A percentile compares a stretch with the other conserved stretches of the same genome.
These are phyloP conservation scores for Candida yuanshanica DNA, from an alignment of 805 yeast genomes.

Conservation along the genomic window DNA sequence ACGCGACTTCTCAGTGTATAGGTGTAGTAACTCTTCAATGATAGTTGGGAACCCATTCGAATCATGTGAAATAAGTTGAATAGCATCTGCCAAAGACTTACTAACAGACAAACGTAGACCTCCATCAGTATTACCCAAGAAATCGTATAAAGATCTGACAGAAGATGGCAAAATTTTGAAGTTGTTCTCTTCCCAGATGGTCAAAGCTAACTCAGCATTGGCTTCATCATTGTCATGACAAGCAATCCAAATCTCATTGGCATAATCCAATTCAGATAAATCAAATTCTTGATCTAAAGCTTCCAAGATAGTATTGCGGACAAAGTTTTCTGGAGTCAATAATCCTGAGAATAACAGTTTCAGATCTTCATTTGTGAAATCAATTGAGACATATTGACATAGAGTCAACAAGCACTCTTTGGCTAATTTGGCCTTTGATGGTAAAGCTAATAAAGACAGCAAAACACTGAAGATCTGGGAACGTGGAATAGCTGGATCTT, in stretches of 20 bases:
- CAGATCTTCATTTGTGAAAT: conserved; percentile 53
- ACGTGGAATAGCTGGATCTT: conserved; percentile 65
- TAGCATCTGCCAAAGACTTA: conserved; percentile 58
- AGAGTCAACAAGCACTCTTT: conserved; percentile 78
- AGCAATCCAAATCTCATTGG: conserved; percentile 73
- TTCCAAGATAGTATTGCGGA: conserved; percentile 75
- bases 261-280: conserved; percentile 37
- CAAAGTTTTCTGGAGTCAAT: conserved; percentile 61
- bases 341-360: conserved; percentile 48
- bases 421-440: conserved; percentile 73
- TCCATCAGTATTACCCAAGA: conserved; percentile 48
- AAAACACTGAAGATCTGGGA: conserved; percentile 54
- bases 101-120: conserved; percentile 74
- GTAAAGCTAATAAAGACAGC: conserved; percentile 60
- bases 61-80: conserved; percentile 28
- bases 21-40: conserved; percentile 41
- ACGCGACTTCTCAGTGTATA: conserved; percentile 54
- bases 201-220: conserved; percentile 59
- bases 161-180: conserved; percentile 42
- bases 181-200: conserved; percentile 81
- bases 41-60: conserved; percentile 25
- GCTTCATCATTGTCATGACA: conserved; percentile 65
- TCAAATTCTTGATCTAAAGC: conserved; percentile 79
- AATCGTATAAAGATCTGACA: conserved; percentile 41
- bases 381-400: conserved; percentile 69